Evolutionary conservation across 2,329 filamentous ascomycete species (phyloP).

Genomic region (Metarhizium humberi): DNA sequence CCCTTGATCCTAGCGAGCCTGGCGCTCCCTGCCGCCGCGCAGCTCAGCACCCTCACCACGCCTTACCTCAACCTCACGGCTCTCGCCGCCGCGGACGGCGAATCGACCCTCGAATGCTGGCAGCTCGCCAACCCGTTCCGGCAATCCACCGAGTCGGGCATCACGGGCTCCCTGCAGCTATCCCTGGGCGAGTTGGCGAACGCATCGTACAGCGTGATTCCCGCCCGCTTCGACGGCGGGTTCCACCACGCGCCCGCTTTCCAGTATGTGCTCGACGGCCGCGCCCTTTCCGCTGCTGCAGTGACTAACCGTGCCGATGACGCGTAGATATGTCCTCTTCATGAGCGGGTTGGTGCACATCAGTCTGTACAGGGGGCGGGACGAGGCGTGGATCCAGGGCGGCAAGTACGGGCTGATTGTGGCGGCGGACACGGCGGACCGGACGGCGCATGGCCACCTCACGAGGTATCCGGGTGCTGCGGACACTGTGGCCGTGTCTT

Average conservation of each 20-base stretch:
- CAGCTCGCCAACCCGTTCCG: slow-evolving; percentile 17
- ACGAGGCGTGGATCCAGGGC: slow-evolving; percentile 26
- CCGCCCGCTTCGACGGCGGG: slow-evolving; percentile 27
- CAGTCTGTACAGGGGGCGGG: slow-evolving; percentile 27
- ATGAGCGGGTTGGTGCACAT: slow-evolving; percentile 29
- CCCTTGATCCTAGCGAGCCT: neutral
- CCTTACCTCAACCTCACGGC: slow-evolving; percentile 31
- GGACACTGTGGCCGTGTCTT: slow-evolving; percentile 24
- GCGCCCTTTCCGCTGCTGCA: neutral
- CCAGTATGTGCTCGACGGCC: slow-evolving; percentile 23
- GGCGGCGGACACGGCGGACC: slow-evolving; percentile 30
- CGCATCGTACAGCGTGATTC: slow-evolving; percentile 26
- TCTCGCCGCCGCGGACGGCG: slow-evolving; percentile 23
- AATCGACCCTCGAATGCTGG: slow-evolving; percentile 37
- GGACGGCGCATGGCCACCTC: slow-evolving; percentile 28
- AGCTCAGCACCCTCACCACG: slow-evolving; percentile 2
- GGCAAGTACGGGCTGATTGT: slow-evolving; percentile 31
- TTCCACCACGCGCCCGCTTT: slow-evolving; percentile 30
- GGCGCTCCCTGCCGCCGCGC: neutral
- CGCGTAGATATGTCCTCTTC: slow-evolving; percentile 24
- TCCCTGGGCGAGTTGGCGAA: slow-evolving; percentile 23
- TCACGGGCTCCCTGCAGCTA: slow-evolving; percentile 18
- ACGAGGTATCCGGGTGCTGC: slow-evolving; percentile 29
- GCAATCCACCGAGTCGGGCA: slow-evolving; percentile 21
- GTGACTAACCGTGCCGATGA: neutral